Conservation (phyloP, 2,329 filamentous ascomycete genomes). For the Alternaria ethzedia region DNA sequence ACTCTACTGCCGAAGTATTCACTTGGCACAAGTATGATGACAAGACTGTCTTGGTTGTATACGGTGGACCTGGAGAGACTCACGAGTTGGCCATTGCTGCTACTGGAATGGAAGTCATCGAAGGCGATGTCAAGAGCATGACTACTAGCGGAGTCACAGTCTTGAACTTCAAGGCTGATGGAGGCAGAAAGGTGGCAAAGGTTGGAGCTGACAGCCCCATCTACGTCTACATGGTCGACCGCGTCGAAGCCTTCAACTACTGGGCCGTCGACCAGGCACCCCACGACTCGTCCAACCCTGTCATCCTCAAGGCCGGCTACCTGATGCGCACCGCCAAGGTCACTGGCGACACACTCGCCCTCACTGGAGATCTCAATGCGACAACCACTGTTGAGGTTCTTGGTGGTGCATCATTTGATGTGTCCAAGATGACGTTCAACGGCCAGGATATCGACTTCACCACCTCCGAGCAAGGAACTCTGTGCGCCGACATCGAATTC, state of each 20-base stretch:
- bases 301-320: slow-evolving; percentile 70
- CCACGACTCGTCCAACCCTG: slow-evolving; percentile 40
- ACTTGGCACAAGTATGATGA: slow-evolving; percentile 70
- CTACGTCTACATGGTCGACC: slow-evolving; percentile 65
- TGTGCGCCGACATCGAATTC: slow-evolving; percentile 61
- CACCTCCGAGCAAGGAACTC: slow-evolving; percentile 53
- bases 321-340: slow-evolving; percentile 67
- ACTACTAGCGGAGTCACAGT: slow-evolving; percentile 54
- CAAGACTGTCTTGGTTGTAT: slow-evolving; percentile 67
- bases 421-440: slow-evolving; percentile 69
- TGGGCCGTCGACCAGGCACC: slow-evolving; percentile 64
- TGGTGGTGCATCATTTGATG: slow-evolving; percentile 60
- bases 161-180: slow-evolving; percentile 63
- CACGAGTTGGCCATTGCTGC: slow-evolving; percentile 65
- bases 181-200: slow-evolving; percentile 60
- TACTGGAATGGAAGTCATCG: slow-evolving; percentile 46
- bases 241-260: slow-evolving; percentile 71
- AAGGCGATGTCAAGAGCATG: slow-evolving; percentile 51
- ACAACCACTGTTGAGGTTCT: slow-evolving; percentile 73
- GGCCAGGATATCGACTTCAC: slow-evolving; percentile 52
- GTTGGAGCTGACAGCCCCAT: slow-evolving; percentile 52
- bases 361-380: slow-evolving; percentile 75
- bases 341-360: slow-evolving; percentile 61
- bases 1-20: slow-evolving; percentile 72
- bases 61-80: slow-evolving; percentile 66